Evolutionary conservation across 257 asterid species (phyloP), one percentile per base, ranked within the genome.

Genomic region (Nyctanthes arbortristis): DNA sequence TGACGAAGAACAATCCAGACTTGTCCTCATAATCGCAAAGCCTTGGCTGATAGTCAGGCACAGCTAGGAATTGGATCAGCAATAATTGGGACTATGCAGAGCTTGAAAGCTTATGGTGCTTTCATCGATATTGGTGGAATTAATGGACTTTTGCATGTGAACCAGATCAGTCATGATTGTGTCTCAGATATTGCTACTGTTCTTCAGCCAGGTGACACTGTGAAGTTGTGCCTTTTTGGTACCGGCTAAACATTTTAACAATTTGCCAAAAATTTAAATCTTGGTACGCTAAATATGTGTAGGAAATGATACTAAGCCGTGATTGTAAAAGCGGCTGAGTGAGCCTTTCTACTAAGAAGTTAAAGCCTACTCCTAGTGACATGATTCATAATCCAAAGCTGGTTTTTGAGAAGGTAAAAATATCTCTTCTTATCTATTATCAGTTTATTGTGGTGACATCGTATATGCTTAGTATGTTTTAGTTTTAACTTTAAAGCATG

Each of bases 301-400:
- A 93, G 98, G 99, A 91, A 74, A 93, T 93, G 99, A 84, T 93
- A 66, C 82, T 93, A 62, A 93, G 99, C 89, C 99, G 91, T 80
- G 97, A 93, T 63, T 96, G 99, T 35, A 97, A 93, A 80, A 91
- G 99, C 68, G 99, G 97, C 13, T 78, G 99, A 34, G 96, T 93
- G 75, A 91, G 96, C 83, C 94, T 93, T 55, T 93, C 97, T 9
- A 91, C 97, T 27, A 93, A 93, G 91, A 93, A 93, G 87, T 82
- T 93, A 73, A 97, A 93, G 88, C 99, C 97, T 27, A 87, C 96
- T 45, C 96, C 99, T 55, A 96, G 99, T 70, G 99, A 91, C 89
- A 93, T 93, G 99, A 91, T 93, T 82, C 93, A 93, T 32, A 93
- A 93, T 75, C 99, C 97, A 66, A 89, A 89, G 83, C 88, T 91